A percentile compares a stretch with the other conserved stretches of the same genome.
Evolutionary conservation across 2,329 filamentous ascomycete species (phyloP).

Genomic region (Sphaerulina vaccinii): DNA sequence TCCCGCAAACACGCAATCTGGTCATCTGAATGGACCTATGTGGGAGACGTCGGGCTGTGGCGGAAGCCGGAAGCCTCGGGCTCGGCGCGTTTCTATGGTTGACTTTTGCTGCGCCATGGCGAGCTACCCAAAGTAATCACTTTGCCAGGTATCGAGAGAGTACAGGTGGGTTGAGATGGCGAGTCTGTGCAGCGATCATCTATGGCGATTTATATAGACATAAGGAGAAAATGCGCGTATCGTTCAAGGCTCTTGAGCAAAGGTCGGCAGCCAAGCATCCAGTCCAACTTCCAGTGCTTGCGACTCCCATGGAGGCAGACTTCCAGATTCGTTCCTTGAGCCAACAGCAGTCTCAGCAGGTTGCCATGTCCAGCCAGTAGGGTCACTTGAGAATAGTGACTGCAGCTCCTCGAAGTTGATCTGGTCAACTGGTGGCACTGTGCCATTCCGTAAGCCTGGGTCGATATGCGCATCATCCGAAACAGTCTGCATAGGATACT

Average conservation of each 20-base stretch:
- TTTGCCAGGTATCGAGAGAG: too few relatives aligned
- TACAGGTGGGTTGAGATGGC: too few relatives aligned
- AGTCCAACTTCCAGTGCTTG: conserved; percentile 26
- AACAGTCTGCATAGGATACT: conserved; percentile 2
- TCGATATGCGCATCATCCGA: conserved; percentile 20
- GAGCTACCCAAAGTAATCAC: too few relatives aligned
- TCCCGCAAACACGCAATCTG: too few relatives aligned
- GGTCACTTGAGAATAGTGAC: conserved; percentile 28
- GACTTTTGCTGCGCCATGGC: too few relatives aligned
- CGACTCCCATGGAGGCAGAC: conserved; percentile 28
- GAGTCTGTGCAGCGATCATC: too few relatives aligned
- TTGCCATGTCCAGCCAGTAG: conserved; percentile 30
- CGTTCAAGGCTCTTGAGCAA: conserved; percentile 21
- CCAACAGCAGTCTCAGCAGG: conserved; percentile 30
- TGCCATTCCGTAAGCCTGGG: conserved; percentile 8
- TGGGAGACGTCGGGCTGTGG: too few relatives aligned
- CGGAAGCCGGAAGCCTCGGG: too few relatives aligned
- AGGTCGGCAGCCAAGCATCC: conserved; percentile 28
- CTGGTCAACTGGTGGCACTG: conserved; percentile 17
- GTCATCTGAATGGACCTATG: too few relatives aligned
- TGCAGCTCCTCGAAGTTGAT: conserved; percentile 29
- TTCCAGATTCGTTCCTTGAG: conserved; percentile 24
- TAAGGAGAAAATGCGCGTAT: too few relatives aligned
- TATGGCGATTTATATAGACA: too few relatives aligned
- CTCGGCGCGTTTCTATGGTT: too few relatives aligned